phyloP scores from a whole-genome alignment of 495 filamentous ascomycete species.

The Rostrohypoxylon terebratum region DNA sequence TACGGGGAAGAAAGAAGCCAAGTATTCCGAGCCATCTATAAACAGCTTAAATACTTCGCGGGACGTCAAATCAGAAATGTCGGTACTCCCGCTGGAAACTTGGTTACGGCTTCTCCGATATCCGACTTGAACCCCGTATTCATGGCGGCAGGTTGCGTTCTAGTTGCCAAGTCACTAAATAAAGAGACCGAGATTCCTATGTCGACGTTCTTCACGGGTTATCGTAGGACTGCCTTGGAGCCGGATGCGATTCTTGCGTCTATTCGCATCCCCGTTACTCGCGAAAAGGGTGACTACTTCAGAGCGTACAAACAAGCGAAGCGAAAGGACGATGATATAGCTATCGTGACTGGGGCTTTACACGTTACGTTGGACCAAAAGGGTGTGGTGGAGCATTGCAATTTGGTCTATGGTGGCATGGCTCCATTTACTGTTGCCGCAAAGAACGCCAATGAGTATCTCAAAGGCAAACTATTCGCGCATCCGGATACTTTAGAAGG shows the following conservation, averaged over 20 bases:
- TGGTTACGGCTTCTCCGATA: slow-evolving; percentile 95
- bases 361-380: slow-evolving; percentile 73
- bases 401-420: slow-evolving; percentile 91
- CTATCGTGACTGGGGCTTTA: slow-evolving; percentile 89
- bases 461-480: slow-evolving; percentile 82
- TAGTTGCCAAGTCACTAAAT: slow-evolving; percentile 79
- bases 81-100: slow-evolving; percentile 93
- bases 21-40: slow-evolving; percentile 77
- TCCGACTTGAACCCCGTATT: slow-evolving; percentile 97
- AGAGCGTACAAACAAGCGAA: slow-evolving; percentile 94
- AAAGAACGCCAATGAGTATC: slow-evolving; percentile 75
- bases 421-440: slow-evolving; percentile 86
- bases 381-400: slow-evolving; percentile 74
- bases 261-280: slow-evolving; percentile 83
- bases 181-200: slow-evolving; percentile 86
- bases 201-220: slow-evolving; percentile 92
- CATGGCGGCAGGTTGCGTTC: slow-evolving; percentile 82
- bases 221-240: slow-evolving; percentile 84
- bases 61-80: slow-evolving; percentile 97
- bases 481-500: slow-evolving; percentile 86
- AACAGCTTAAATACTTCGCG: slow-evolving; percentile 91
- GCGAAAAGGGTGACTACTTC: slow-evolving; percentile 75
- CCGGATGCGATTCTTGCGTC: slow-evolving; percentile 85
- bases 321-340: slow-evolving; percentile 96
- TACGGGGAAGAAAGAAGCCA: slow-evolving; percentile 81